Base-by-base conservation (phyloP, 1,284 basidiomycete species). In the Wallemia ichthyophaga region DNA sequence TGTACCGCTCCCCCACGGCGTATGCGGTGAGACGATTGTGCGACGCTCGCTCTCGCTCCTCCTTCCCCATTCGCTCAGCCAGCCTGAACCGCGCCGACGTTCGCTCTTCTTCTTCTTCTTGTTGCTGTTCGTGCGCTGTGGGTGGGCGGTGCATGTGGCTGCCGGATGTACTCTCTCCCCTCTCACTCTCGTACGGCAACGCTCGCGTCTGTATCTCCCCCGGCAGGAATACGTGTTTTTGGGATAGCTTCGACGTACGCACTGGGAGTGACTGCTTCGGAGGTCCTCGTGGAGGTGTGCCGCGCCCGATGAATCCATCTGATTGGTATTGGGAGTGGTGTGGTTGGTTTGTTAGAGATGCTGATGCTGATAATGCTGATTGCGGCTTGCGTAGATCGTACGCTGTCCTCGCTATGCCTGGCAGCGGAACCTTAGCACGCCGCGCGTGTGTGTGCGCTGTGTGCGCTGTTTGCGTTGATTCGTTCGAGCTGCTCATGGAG, bases 121-220 rank as follows among this genome's bases (percentile, higher is more conserved):
- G 37, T 68, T 61, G 19, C 79, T 27, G 25, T 25, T 55, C 25
- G 58, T 59, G 25, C 56, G 59, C 58, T 37, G 68, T 69, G 69
- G 58, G 71, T 69, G 1, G 60, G 54, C 32, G 59, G 60, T 15
- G n/a, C n/a, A n/a, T n/a, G n/a, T n/a, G n/a, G n/a, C n/a, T n/a
- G n/a, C n/a, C n/a, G n/a, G n/a, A n/a, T n/a, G n/a, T n/a, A n/a
- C n/a, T n/a, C n/a, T n/a, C n/a, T n/a, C 59, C 59, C 27, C 61
- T 67, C 2, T 75, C 73, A 2, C 68, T 68, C 7, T 62, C 27
- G 55, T 60, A 61, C 0, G 75, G 75, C 2, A 88, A 70, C 0
- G 87, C 83, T 61, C 80, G 82, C 1, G 88, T 85, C 69, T 95
- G 89, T 1, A 86, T 85, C 57, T 81, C 88, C 57, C 85, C 86